These are phyloP conservation scores for Tetrahymena elliotti DNA, from an alignment of 73 alveolate genomes.

Conservation along the genomic window DNA sequence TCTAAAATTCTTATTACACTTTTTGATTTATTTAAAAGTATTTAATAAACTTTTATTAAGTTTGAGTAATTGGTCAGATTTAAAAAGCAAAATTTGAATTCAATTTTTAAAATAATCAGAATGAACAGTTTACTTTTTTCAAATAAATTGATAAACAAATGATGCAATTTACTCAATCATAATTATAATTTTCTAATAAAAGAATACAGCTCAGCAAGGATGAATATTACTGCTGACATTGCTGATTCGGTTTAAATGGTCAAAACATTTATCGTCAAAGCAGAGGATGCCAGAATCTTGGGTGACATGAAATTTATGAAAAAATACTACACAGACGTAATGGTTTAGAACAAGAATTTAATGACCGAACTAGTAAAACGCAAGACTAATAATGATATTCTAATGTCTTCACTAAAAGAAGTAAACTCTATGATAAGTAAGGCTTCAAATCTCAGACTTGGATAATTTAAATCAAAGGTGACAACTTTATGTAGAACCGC, in stretches of 20 bases:
- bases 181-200: not conserved
- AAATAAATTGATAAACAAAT: too few relatives aligned
- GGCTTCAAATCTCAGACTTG: constrained; percentile 29
- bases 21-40: too few relatives aligned
- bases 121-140: not conserved
- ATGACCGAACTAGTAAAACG: constrained; percentile 9
- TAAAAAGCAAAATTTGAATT: not conserved
- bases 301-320: constrained; percentile 27
- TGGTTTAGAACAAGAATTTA: constrained; percentile 24
- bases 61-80: not conserved
- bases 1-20: not conserved
- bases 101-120: not conserved
- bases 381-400: constrained; percentile 9
- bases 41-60: too few relatives aligned
- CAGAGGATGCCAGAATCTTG: constrained; percentile 43
- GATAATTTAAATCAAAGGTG: not conserved
- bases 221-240: constrained; percentile 28
- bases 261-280: constrained; percentile 27
- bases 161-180: not conserved
- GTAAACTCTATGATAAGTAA: constrained; percentile 31
- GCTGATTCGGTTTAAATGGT: constrained; percentile 38
- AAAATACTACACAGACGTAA: constrained; percentile 26
- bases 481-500: constrained; percentile 37
- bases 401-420: constrained; percentile 18
- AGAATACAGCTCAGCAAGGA: constrained; percentile 13